Conservation (phyloP, 371 early-diverging fungal genomes). For the Haplosporangium sp. region DNA sequence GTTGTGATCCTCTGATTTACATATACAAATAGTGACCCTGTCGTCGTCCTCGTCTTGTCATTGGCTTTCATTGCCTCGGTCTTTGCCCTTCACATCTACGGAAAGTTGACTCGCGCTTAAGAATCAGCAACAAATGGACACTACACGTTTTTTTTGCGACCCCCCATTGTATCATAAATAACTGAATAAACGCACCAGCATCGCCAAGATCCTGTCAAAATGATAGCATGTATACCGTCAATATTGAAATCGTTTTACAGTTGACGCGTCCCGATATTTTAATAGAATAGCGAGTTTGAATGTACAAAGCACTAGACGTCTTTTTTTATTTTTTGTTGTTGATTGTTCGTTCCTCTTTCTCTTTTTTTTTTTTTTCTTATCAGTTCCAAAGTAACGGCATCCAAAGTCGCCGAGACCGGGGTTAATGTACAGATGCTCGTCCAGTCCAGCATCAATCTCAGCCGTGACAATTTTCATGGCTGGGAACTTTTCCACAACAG, state of each 20-base stretch:
- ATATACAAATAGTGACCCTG: slow-evolving; percentile 84
- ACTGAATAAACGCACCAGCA: too few species aligned
- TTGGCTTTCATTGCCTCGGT: slow-evolving; percentile 93
- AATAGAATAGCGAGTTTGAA: too few species aligned
- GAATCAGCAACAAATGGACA: background rate
- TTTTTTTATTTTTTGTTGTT: too few species aligned
- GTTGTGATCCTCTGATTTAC: background rate
- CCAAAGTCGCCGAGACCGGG: slow-evolving; percentile 97
- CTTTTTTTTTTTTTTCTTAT: slow-evolving; percentile 38
- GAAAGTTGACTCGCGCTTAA: slow-evolving; percentile 68
- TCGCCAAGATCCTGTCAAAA: too few species aligned
- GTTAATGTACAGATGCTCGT: slow-evolving; percentile 87
- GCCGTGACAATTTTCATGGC: slow-evolving; percentile 88
- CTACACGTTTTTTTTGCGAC: too few species aligned
- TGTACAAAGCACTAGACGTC: too few species aligned
- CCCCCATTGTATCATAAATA: too few species aligned
- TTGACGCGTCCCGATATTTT: too few species aligned
- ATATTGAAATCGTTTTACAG: too few species aligned
- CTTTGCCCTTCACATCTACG: slow-evolving; percentile 89
- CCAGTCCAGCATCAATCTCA: slow-evolving; percentile 85
- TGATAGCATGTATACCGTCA: too few species aligned
- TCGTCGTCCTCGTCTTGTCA: slow-evolving; percentile 93
- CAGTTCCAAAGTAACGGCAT: slow-evolving; percentile 72
- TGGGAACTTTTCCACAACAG: slow-evolving; percentile 79
- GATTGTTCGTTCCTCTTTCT: too few species aligned